Evolutionary conservation across 805 yeast species (phyloP).

Genomic region (Saccharomycopsis babjevae): DNA sequence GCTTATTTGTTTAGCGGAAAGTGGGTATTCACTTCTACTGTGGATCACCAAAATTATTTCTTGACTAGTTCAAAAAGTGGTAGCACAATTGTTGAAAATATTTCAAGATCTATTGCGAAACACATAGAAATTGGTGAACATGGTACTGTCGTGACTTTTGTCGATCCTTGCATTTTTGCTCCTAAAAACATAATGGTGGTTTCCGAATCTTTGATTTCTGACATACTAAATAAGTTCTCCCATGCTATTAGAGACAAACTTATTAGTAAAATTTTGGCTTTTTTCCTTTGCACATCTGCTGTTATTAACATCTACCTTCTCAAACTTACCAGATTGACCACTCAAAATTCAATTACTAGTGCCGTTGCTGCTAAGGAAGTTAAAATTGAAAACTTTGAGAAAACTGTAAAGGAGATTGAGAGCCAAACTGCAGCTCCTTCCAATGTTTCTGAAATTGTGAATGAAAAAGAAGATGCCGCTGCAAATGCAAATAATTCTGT

Average conservation of each 20-base stretch:
- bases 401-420: constrained; percentile 25
- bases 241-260: constrained; percentile 68
- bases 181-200: constrained; percentile 47
- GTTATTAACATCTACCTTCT: constrained; percentile 76
- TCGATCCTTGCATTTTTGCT: constrained; percentile 46
- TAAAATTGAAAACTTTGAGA: neutral
- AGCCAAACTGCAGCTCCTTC: constrained; percentile 20
- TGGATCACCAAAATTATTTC: neutral
- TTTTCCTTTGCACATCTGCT: constrained; percentile 64
- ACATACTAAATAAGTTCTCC: constrained; percentile 45
- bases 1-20: constrained; percentile 60
- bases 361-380: constrained; percentile 1
- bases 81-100: constrained; percentile 20
- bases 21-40: constrained; percentile 27
- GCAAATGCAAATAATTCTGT: constrained; percentile 29
- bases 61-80: neutral
- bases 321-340: constrained; percentile 56
- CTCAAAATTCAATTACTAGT: constrained; percentile 34
- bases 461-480: constrained; percentile 18
- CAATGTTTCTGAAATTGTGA: constrained; percentile 13
- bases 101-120: constrained; percentile 34
- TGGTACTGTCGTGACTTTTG: constrained; percentile 48
- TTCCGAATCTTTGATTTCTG: constrained; percentile 50
- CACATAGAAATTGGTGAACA: constrained; percentile 34
- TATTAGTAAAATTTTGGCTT: constrained; percentile 65